Percentiles rank a stretch among this genome's conserved stretches.
These are phyloP conservation scores for Puccinia hordei DNA, from an alignment of 1,284 basidiomycete genomes.

Conservation along the genomic window DNA sequence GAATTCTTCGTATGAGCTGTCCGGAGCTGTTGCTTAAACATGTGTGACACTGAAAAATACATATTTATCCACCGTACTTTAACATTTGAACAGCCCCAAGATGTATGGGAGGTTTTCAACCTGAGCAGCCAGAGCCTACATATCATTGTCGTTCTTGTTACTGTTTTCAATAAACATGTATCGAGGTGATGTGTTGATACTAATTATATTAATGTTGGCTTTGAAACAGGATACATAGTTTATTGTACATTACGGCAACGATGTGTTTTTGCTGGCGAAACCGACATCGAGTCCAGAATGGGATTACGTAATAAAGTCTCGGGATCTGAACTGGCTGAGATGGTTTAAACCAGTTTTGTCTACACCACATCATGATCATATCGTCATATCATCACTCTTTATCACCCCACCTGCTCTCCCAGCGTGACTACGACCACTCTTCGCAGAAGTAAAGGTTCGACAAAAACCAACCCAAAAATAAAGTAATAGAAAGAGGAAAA, in stretches of 20 bases:
- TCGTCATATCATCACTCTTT: too few species aligned
- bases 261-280: background rate
- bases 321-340: background rate
- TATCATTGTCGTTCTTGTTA: too few species aligned
- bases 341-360: background rate
- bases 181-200: background rate
- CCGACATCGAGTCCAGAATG: too few species aligned
- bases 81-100: background rate
- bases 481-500: background rate
- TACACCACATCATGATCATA: background rate
- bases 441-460: too few species aligned
- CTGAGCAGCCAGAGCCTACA: too few species aligned
- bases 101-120: background rate
- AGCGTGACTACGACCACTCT: background rate
- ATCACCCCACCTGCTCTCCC: background rate
- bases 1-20: too few species aligned
- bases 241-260: background rate
- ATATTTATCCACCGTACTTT: too few species aligned
- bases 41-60: background rate
- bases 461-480: too few species aligned
- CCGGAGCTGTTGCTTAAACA: background rate
- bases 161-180: too few species aligned
- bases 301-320: background rate
- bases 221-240: too few species aligned
- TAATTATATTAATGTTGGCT: background rate